Percentiles rank a stretch among this genome's conserved stretches.
Evolutionary conservation across 305 asterid species (phyloP).

Genomic region (Salvia sclarea): DNA sequence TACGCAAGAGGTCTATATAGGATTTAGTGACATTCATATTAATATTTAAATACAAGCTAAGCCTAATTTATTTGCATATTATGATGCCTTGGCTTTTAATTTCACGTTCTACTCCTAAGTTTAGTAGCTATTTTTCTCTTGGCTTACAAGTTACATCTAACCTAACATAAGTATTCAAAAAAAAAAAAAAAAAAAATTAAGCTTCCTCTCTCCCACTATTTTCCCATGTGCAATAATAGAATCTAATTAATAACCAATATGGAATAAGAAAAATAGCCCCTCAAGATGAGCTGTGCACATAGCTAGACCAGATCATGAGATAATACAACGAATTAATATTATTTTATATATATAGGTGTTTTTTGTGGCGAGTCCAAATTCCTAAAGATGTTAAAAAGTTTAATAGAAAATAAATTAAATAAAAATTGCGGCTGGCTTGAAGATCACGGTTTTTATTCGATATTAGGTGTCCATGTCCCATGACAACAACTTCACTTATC

Average conservation of each 20-base stretch:
- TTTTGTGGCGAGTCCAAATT: background rate
- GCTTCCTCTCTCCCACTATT: background rate
- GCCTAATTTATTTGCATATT: no score
- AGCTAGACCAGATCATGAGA: background rate
- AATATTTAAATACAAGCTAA: no score
- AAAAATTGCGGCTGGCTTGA: constrained; percentile 38
- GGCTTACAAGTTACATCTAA: background rate
- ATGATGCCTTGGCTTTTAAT: no score
- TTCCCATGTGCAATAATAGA: background rate
- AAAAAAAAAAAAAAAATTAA: no score
- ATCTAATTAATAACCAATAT: background rate
- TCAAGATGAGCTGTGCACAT: background rate
- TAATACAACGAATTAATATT: background rate
- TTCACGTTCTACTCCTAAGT: no score
- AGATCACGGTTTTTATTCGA: constrained; percentile 38
- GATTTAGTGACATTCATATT: background rate
- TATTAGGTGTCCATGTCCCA: constrained; percentile 4
- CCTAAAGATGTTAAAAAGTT: background rate
- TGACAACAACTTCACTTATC: constrained; percentile 22
- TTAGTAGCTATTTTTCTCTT: background rate
- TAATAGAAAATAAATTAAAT: background rate
- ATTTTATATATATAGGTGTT: background rate
- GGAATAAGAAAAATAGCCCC: background rate
- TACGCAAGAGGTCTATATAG: background rate
- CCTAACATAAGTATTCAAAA: background rate